Evolutionary conservation across 192 early-diverging fungal genomes (phyloP), one percentile per base, ranked within the genome.

Genomic region (Coemansia sp.): DNA sequence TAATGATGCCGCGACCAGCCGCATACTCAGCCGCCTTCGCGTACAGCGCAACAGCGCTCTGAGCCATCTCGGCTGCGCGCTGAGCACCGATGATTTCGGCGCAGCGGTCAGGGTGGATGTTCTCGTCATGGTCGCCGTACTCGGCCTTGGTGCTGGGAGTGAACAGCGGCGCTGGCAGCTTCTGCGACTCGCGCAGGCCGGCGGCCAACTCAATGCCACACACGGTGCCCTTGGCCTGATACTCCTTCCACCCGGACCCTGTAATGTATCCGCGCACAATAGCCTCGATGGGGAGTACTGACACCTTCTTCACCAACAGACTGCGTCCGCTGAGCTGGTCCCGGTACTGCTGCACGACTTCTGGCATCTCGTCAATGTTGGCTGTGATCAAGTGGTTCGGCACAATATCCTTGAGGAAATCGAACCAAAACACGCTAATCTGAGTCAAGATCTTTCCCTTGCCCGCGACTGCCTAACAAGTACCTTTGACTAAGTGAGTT

Each of bases 71-170:
- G 22, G 89, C 79, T 3, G 97, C 93, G 69, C 88, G 85, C 40
- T 90, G 81, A 52, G 88, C 86, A 22, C 98, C 98, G 68, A 99
- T 90, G 57, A 98, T 91, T 34, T 81, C 93, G 9, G 89, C 88
- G 88, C 90, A 86, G 77, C 92, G 93, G 77, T 85, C 88, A 20
- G 98, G 98, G 71, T 98, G 96, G 70, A 99, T 99, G 84, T 98
- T 98, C 70, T 97, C 95, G 79, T 99, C 95, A 65, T 99, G 98
- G 61, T 95, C 94, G 33, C 98, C 98, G 73, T 96, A 90, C 65
- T 99, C 98, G 39, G 98, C 98, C 87, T 99, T 99, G 50, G 98
- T 99, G 79, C 93, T 95, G 31, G 98, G 98, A 24, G 98, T 99
- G 76, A 96, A 99, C 33, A 99, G 76, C 10, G 95, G 87, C 61